Evolutionary conservation across 2,329 filamentous ascomycete genomes (phyloP).

Genomic region (Fusarium nanum): DNA sequence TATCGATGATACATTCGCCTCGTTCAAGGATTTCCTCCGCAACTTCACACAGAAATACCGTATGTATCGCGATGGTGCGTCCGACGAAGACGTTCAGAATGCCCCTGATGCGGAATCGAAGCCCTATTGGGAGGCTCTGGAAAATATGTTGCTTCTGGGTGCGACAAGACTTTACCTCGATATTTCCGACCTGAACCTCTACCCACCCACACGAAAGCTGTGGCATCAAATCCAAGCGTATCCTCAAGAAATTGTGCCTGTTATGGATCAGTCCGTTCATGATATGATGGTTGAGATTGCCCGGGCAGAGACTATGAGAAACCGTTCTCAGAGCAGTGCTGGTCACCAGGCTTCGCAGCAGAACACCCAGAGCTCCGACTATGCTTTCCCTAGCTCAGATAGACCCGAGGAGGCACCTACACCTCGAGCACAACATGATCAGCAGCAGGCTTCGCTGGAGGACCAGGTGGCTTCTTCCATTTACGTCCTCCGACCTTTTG

Average conservation of each 20-base stretch:
- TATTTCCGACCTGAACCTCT: slow-evolving; percentile 88
- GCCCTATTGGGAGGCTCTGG: slow-evolving; percentile 85
- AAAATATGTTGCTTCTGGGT: slow-evolving; percentile 90
- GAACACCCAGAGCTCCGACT: slow-evolving; percentile 74
- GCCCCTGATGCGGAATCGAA: slow-evolving; percentile 80
- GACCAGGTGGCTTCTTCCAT: slow-evolving; percentile 82
- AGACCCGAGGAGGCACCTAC: slow-evolving; percentile 62
- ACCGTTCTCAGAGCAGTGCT: slow-evolving; percentile 71
- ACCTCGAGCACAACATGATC: slow-evolving; percentile 56
- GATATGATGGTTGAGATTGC: slow-evolving; percentile 94
- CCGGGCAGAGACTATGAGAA: slow-evolving; percentile 78
- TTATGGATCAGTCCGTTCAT: slow-evolving; percentile 95
- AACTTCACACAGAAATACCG: slow-evolving; percentile 96
- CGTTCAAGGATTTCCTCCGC: slow-evolving; percentile 91
- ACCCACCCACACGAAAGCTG: slow-evolving; percentile 90
- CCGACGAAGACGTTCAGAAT: slow-evolving; percentile 77
- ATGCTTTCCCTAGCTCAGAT: slow-evolving; percentile 84
- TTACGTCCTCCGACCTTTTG: slow-evolving; percentile 91
- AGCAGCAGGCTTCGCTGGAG: slow-evolving; percentile 71
- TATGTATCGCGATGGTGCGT: slow-evolving; percentile 87
- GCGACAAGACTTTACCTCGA: slow-evolving; percentile 88
- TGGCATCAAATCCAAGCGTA: slow-evolving; percentile 97
- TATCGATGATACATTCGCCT: slow-evolving; percentile 85
- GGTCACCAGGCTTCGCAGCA: slow-evolving; percentile 59
- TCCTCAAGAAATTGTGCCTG: slow-evolving; percentile 93